Base-by-base conservation (phyloP, 306 rosid genomes). In the Sesbania bispinosa region DNA sequence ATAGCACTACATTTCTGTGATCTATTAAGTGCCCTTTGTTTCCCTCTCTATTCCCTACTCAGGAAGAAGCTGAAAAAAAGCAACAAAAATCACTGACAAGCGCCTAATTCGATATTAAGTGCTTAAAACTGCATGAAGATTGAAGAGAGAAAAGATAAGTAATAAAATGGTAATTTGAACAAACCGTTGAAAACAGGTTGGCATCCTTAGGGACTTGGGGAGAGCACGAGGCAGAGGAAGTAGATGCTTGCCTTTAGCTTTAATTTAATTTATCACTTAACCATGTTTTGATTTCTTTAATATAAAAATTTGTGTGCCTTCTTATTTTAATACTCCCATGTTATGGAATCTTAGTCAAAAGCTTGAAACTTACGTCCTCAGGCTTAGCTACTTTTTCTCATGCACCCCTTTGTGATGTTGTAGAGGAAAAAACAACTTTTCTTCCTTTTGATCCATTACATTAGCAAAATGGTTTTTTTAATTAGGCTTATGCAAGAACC, bases 141-240 rank as follows among this genome's bases (percentile, higher is more conserved):
- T 46, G 39, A 63, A 65, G 65, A 15, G 32, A 57, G 71, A 65
- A 57, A 47, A 63, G 27, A 62, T 45, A 51, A 79, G 13, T 39
- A 14, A 23, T 10, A 39, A 27, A 43, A 61, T 47, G 6, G 14
- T 27, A 65, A 69, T 67, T 60, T 42, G 62, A 67, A 58, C 13
- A 21, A 58, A 67, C 66, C 36, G 63, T 79, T 69, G 73, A 63
- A 81, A 77, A 77, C 59, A 79, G 81, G 82, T 64, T 77, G 84
- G 78, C 80, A 68, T 70, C 67, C 41, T 27, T 57, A 66, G 68
- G 33, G 74, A 55, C 54, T 47, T 36, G 93, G 96, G 88, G 63
- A 83, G 83, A 86, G 80, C 89, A 90, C 97, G 82, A 86, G 97
- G 82, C 70, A 55, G 52, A 65, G 89, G 84, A 79, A 81, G 80